phyloP scores from a whole-genome alignment of 2,329 filamentous ascomycete genomes.

The Trichophyton simii region DNA sequence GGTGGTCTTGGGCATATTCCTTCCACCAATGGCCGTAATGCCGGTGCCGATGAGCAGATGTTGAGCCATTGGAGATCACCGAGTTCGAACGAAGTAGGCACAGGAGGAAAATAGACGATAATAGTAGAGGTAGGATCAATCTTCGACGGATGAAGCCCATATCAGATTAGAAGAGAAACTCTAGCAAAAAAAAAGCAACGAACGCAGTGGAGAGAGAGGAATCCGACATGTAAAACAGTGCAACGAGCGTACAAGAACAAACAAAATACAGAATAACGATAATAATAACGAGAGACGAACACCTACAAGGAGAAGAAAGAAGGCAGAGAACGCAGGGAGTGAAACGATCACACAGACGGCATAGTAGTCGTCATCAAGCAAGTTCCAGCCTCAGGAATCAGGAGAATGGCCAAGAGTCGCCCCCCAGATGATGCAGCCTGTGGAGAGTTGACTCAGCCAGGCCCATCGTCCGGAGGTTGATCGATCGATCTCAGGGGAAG shows the following conservation, averaged over 20 bases:
- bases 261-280: neutral
- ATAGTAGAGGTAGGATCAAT: slow-evolving; percentile 8
- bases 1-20: slow-evolving; percentile 12
- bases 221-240: neutral
- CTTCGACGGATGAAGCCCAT: slow-evolving; percentile 9
- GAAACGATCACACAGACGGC: neutral
- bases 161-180: neutral
- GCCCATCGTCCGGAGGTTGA: neutral
- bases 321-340: neutral
- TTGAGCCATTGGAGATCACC: neutral
- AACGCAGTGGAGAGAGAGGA: neutral
- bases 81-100: slow-evolving; percentile 4
- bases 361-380: neutral
- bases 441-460: slow-evolving; percentile 2
- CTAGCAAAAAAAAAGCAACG: neutral
- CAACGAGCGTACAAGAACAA: neutral
- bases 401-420: slow-evolving; percentile 1
- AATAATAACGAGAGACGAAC: neutral
- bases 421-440: neutral
- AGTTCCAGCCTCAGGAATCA: neutral
- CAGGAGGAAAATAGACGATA: slow-evolving; percentile 10
- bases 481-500: too few species aligned
- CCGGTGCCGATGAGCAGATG: neutral
- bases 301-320: neutral
- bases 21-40: slow-evolving; percentile 11